These are phyloP conservation scores for Teratosphaeriaceae sp. DNA, from an alignment of 2,329 filamentous ascomycete genomes.

Conservation along the genomic window DNA sequence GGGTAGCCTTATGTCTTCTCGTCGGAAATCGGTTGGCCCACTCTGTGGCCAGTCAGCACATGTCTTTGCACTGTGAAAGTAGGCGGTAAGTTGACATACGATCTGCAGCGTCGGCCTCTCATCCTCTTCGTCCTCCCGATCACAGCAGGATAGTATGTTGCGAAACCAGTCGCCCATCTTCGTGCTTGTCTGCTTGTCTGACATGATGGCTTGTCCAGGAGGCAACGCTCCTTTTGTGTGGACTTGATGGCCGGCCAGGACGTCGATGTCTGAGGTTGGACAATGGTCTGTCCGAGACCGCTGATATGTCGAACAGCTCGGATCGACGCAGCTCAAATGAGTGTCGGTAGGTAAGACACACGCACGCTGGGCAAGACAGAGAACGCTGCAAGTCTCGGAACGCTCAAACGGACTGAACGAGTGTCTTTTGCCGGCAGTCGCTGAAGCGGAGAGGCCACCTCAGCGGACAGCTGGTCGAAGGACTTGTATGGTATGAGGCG, in stretches of 20 bases:
- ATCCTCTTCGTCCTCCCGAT: slow-evolving; percentile 17
- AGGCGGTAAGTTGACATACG: slow-evolving; percentile 11
- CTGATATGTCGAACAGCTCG: not conserved
- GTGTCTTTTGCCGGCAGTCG: too few species aligned
- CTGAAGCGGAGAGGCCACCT: not conserved
- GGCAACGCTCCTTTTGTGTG: too few species aligned
- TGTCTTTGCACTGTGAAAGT: too few species aligned
- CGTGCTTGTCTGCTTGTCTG: slow-evolving; percentile 8
- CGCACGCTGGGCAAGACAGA: slow-evolving; percentile 2
- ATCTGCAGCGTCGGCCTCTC: slow-evolving; percentile 18
- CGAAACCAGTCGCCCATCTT: slow-evolving; percentile 16
- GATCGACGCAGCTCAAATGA: too few species aligned
- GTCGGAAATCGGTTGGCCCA: slow-evolving; percentile 27
- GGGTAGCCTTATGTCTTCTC: slow-evolving; percentile 26
- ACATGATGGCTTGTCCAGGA: slow-evolving; percentile 4
- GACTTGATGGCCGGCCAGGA: too few species aligned
- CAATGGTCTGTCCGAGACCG: not conserved
- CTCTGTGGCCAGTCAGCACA: slow-evolving; percentile 17
- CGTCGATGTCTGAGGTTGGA: too few species aligned
- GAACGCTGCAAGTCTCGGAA: slow-evolving; percentile 1
- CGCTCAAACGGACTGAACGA: not conserved
- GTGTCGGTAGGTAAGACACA: not conserved
- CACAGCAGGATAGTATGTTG: slow-evolving; percentile 19
- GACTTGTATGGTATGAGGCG: not conserved
- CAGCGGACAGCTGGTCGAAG: slow-evolving; percentile 1